Evolutionary conservation across 202 grass and related monocot species (phyloP), one percentile per base, ranked within the genome.

Genomic region (Panicum virgatum): DNA sequence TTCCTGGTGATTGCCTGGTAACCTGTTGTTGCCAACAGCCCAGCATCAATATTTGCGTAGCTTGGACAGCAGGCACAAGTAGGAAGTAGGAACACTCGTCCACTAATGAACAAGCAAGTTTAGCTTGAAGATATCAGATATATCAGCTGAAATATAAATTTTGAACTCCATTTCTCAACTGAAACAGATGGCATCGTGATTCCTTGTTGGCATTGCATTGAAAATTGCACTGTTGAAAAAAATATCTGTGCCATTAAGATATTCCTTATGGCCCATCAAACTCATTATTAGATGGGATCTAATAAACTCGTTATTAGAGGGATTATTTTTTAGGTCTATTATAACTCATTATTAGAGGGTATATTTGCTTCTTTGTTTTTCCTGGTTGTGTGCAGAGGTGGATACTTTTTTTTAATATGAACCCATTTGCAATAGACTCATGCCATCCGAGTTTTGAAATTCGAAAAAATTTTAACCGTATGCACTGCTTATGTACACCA

Each of bases 401-500:
- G 69, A 39, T 54, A 59, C 6, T n/a, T 32, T 43, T 10, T 43
- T 42, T 15, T 13, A 36, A 23, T 34, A 42, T 60, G 32, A 48
- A 1, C 12, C 23, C 23, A 59, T 59, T 59, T 26, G 25, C 30
- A 30, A 14, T 50, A 66, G 53, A 39, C 26, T 27, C 25, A 6
- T 59, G 12, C 23, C 25, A 60, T 60, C 57, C 23, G 14, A 2
- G 8, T 85, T 62, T 63, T 7, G 0, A 52, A 78, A 72, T 16
- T 6, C 56, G 57, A 77, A 56, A 65, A 34, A 50, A 50, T 58
- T 9, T 81, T 77, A 66, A 89, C 36, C 45, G 12, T 76, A 11
- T 66, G 19, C 48, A 11, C 2, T 62, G 25, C 62, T 34, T 86
- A 20, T 84, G 44, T 82, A 54, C 54, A 86, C 39, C 76, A 95